Conservation (phyloP, 306 rosid species). For the Vigna trinervia region DNA sequence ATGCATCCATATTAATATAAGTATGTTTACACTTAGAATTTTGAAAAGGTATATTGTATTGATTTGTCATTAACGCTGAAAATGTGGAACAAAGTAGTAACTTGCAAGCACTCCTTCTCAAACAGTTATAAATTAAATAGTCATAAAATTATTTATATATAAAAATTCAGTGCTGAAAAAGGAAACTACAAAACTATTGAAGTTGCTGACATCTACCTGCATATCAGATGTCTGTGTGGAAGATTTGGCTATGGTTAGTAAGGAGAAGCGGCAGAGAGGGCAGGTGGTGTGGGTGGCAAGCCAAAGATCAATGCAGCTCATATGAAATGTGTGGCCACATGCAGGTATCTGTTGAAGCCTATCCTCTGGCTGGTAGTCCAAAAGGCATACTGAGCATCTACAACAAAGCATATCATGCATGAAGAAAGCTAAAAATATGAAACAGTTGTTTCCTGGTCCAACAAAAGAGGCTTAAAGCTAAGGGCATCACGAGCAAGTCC, state of each 20-base stretch:
- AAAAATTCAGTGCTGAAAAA: neutral
- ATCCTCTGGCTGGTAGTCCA: conserved; percentile 82
- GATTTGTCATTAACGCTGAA: neutral
- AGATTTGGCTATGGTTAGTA: conserved; percentile 60
- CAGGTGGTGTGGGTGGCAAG: conserved; percentile 82
- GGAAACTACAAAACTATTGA: conserved; percentile 12
- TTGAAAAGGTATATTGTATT: neutral
- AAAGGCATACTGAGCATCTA: conserved; percentile 89
- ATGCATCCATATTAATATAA: neutral
- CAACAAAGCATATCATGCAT: conserved; percentile 16
- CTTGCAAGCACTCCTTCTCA: conserved; percentile 15
- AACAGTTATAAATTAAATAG: conserved; percentile 13
- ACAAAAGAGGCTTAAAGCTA: conserved; percentile 4
- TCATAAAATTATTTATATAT: conserved; percentile 1
- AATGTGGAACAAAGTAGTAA: conserved; percentile 27
- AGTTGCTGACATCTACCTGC: conserved; percentile 44
- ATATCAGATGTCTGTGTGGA: conserved; percentile 46
- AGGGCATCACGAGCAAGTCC: neutral
- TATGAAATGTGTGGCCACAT: conserved; percentile 86
- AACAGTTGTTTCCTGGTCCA: neutral
- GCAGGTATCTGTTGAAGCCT: conserved; percentile 89
- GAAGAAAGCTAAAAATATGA: conserved; percentile 28
- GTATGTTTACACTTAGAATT: neutral
- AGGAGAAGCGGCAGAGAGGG: conserved; percentile 91
- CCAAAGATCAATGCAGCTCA: conserved; percentile 92